Percentiles rank a stretch among this genome's conserved stretches.
Evolutionary conservation across 2,329 filamentous ascomycete species (phyloP).

Genomic region (Penicillium fuscoglaucum): DNA sequence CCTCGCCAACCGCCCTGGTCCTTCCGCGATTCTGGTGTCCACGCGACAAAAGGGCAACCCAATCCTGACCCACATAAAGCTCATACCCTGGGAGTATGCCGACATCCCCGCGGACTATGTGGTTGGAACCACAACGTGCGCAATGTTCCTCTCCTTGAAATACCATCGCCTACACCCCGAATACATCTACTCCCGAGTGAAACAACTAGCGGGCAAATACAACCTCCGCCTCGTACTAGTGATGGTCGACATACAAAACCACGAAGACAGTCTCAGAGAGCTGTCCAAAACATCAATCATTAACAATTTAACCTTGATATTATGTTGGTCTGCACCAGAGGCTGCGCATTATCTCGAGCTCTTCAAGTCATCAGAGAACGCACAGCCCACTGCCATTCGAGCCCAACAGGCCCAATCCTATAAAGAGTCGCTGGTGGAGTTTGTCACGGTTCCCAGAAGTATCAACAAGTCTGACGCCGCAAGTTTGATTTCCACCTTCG

Average conservation of each 20-base stretch:
- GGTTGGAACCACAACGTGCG: slow-evolving; percentile 81
- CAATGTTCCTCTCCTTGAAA: slow-evolving; percentile 89
- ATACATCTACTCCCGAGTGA: slow-evolving; percentile 94
- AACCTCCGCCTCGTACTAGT: slow-evolving; percentile 80
- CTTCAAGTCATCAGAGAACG: slow-evolving; percentile 92
- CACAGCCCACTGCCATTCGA: slow-evolving; percentile 76
- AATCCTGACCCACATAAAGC: slow-evolving; percentile 77
- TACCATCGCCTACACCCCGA: slow-evolving; percentile 97
- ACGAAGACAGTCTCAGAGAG: slow-evolving; percentile 85
- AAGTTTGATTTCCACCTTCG: slow-evolving; percentile 86
- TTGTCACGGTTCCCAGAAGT: slow-evolving; percentile 83
- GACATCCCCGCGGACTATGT: slow-evolving; percentile 96
- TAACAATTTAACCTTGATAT: slow-evolving; percentile 86
- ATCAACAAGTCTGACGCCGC: slow-evolving; percentile 96
- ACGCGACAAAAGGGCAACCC: slow-evolving; percentile 94
- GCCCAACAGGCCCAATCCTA: slow-evolving; percentile 83
- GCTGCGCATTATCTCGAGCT: slow-evolving; percentile 91
- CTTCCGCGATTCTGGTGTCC: slow-evolving; percentile 83
- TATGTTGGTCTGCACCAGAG: slow-evolving; percentile 94
- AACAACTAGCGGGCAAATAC: slow-evolving; percentile 79
- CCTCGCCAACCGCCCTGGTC: slow-evolving; percentile 65
- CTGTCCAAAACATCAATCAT: slow-evolving; percentile 88
- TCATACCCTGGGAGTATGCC: slow-evolving; percentile 91
- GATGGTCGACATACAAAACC: slow-evolving; percentile 94
- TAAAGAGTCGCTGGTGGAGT: slow-evolving; percentile 83